Evolutionary conservation across 208 protist species (phyloP), one percentile per base, ranked within the genome.

Genomic region (Kentomonas sorsogonicus): DNA sequence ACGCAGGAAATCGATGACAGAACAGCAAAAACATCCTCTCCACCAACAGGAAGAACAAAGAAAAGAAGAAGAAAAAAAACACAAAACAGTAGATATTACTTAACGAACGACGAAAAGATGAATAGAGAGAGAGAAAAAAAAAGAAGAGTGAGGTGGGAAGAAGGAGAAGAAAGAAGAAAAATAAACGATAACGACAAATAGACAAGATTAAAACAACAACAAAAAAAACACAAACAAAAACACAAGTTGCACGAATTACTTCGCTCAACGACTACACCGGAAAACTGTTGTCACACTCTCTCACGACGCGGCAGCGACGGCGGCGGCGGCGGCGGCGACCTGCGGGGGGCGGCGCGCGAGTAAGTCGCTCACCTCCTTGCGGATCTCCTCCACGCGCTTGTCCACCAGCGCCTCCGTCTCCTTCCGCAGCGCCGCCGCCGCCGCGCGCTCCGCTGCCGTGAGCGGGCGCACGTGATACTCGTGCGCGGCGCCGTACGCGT

Each of bases 181-280:
- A 39, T 30, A 44, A 59, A 53, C 27, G 22, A 62, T 29, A 50
- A 43, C 2, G 38, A 59, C 11, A 16, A 0, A 55, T 47, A 39
- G 43, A 23, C 9, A 26, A n/a, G 0, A 11, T n/a, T 0, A 16
- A 31, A 16, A 7, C 7, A 20, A 11, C 11, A 4, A n/a, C 7
- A 39, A 53, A 29, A 53, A 38, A 1, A 43, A 44, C 3, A 3
- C 43, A 55, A 30, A 40, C 18, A 4, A 43, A 45, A 40, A 51
- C 25, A 22, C 34, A 26, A 23, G 22, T 52, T 38, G 11, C 31
- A 3, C 4, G 48, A n/a, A n/a, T n/a, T n/a, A n/a, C n/a, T n/a
- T n/a, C n/a, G n/a, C n/a, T n/a, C n/a, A n/a, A n/a, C n/a, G n/a
- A n/a, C n/a, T n/a, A n/a, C n/a, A n/a, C n/a, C n/a, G n/a, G n/a